Conservation (phyloP, 2,329 filamentous ascomycete genomes). For the Calonectria henricotiae region DNA sequence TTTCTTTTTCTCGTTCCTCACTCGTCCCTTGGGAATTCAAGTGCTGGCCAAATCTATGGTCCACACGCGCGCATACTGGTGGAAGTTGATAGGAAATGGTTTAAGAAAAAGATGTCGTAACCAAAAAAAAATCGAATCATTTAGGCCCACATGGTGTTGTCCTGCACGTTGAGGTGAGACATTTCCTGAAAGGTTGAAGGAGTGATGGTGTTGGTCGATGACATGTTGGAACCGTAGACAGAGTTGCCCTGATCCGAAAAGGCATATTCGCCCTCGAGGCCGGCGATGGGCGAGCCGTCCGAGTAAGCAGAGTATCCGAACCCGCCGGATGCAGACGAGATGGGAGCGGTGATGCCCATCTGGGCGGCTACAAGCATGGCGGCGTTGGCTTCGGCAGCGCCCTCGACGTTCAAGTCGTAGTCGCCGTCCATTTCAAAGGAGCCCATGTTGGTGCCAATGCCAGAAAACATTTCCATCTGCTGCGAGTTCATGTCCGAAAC, state of each 20-base stretch:
- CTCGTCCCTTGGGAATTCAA: conserved; percentile 41
- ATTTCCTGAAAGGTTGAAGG: conserved; percentile 51
- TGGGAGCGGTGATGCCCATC: conserved; percentile 46
- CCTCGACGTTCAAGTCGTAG: conserved; percentile 48
- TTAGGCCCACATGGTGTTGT: conserved; percentile 48
- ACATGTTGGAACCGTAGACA: conserved; percentile 50
- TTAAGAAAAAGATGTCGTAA: conserved; percentile 30
- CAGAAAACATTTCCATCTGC: conserved; percentile 47
- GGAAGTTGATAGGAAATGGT: conserved; percentile 40
- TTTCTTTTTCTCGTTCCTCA: conserved; percentile 42
- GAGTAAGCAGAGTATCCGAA: conserved; percentile 48
- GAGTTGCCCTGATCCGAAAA: conserved; percentile 50
- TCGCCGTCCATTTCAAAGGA: conserved; percentile 45
- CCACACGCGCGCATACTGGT: conserved; percentile 38
- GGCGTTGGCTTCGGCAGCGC: conserved; percentile 40
- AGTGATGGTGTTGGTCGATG: conserved; percentile 53
- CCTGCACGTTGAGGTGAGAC: conserved; percentile 46
- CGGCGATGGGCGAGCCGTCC: conserved; percentile 47
- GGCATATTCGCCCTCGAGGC: conserved; percentile 48
- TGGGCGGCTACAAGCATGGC: conserved; percentile 46
- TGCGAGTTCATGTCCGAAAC: conserved; percentile 41
- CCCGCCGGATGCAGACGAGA: conserved; percentile 49
- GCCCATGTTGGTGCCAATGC: conserved; percentile 48
- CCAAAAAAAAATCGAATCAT: conserved; percentile 10
- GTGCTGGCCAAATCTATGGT: conserved; percentile 31